Percentiles rank a stretch among this genome's conserved stretches.
Conservation (phyloP, 106 monocot species). For the Allium sativum region DNA sequence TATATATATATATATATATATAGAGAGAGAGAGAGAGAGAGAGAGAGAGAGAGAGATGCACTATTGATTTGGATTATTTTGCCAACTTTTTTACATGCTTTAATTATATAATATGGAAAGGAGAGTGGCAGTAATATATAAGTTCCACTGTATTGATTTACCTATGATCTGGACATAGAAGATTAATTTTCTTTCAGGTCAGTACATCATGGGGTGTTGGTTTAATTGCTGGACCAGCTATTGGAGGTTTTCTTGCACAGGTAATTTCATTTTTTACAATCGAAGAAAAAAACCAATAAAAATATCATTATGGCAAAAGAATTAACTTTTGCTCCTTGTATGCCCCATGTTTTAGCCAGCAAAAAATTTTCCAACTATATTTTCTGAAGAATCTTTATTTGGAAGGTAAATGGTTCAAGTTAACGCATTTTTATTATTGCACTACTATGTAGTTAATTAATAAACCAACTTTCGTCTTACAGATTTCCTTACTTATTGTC, state of each 20-base stretch:
- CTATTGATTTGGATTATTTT: too few species aligned
- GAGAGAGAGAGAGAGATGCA: too few species aligned
- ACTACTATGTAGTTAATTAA: not conserved
- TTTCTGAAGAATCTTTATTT: slow-evolving; percentile 54
- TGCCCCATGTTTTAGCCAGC: slow-evolving; percentile 43
- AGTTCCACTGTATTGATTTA: too few species aligned
- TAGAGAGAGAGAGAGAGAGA: too few species aligned
- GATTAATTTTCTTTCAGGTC: slow-evolving; percentile 16
- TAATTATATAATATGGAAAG: too few species aligned
- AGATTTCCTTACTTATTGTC: slow-evolving; percentile 66
- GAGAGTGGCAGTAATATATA: too few species aligned
- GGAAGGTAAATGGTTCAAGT: too few species aligned
- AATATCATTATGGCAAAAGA: not conserved
- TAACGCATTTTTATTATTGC: not conserved
- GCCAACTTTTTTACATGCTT: too few species aligned
- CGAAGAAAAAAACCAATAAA: too few species aligned
- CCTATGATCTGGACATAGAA: too few species aligned
- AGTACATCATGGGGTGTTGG: slow-evolving; percentile 54
- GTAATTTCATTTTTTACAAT: slow-evolving; percentile 2
- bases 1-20: too few species aligned
- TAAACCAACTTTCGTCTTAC: not conserved
- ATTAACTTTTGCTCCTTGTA: too few species aligned
- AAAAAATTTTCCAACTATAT: slow-evolving; percentile 57
- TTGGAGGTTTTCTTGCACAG: slow-evolving; percentile 70
- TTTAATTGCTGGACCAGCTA: slow-evolving; percentile 58